Evolutionary conservation across 805 yeast genomes (phyloP).

Genomic region (Spathaspora boniae): DNA sequence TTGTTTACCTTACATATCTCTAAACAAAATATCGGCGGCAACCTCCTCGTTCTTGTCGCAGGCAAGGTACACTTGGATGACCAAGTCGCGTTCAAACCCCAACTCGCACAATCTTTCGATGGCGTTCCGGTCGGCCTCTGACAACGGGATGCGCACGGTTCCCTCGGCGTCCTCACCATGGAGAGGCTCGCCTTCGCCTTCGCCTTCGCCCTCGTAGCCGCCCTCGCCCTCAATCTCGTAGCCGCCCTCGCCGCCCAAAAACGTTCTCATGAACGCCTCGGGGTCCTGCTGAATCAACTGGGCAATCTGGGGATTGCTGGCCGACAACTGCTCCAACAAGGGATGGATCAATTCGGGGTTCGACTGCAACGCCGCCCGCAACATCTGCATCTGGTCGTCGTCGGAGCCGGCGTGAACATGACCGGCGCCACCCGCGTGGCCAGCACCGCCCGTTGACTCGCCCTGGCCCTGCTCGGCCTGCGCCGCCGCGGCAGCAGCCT

Average conservation of each 20-base stretch:
- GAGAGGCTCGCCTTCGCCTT: conserved; percentile 21
- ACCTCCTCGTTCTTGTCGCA: conserved; percentile 97
- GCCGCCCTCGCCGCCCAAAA: conserved; percentile 55
- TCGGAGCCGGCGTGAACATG: conserved; percentile 41
- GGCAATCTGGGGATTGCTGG: conserved; percentile 81
- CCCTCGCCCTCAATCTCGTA: conserved; percentile 31
- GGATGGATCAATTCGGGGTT: conserved; percentile 89
- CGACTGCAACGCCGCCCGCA: conserved; percentile 75
- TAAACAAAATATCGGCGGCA: conserved; percentile 87
- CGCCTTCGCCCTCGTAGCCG: conserved; percentile 33
- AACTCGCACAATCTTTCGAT: conserved; percentile 84
- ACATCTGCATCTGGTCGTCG: conserved; percentile 46
- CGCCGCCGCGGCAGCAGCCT: conserved; percentile 44
- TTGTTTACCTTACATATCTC: conserved; percentile 29
- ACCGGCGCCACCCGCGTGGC: conserved; percentile 27
- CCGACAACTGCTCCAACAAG: conserved; percentile 75
- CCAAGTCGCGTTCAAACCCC: conserved; percentile 86
- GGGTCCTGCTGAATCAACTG: conserved; percentile 78
- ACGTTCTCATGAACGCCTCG: conserved; percentile 77
- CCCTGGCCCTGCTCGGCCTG: conserved; percentile 27
- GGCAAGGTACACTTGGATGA: conserved; percentile 91
- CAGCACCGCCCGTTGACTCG: conserved; percentile 21
- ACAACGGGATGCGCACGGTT: conserved; percentile 54
- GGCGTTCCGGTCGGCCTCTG: conserved; percentile 87
- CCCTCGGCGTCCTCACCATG: conserved; percentile 30